Base-by-base conservation (phyloP, 352 stramenopile species). In the Plasmopara viticola region DNA sequence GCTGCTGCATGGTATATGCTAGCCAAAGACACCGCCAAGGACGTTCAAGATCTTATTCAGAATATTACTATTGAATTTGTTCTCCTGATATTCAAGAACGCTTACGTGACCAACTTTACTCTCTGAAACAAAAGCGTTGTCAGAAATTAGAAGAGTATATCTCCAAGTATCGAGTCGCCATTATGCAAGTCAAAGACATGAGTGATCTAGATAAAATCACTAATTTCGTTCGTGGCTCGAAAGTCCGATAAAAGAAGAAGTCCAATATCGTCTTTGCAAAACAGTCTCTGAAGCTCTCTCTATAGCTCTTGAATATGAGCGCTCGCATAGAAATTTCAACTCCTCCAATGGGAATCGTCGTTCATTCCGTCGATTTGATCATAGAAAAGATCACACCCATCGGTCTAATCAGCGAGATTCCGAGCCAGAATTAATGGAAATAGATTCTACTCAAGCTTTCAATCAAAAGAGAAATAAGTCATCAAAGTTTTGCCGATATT, bases 71-170 rank as follows among this genome's bases (percentile, higher is more conserved):
- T 13, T 9, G 25, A 34, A 37, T 48, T 48, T 31, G n/a, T 14
- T 48, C 42, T 25, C 12, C 42, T 7, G 42, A 48, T 25, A 9
- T 37, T 6, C 42, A 48, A 48, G 42, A 48, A 12, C 20, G 42
- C 5, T n/a, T 37, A 37, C 42, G 20, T 8, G 20, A 48, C 15
- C n/a, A 30, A 5, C 28, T 37, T 5, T 48, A 37, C 0, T 0
- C 17, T 12, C 20, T 48, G 5, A 17, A 48, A 13, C 20, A 48
- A 31, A 29, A 14, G 4, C 10, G 18, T n/a, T 48, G 42, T 13
- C 25, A 4, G 9, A 31, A 37, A 4, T 15, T 38, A 6, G 25
- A 30, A 4, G 43, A 38, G 10, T 34, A 38, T 14, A 12, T 48
- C n/a, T 37, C 43, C 2, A 15, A 31, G 20, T 48, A 25, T 18